Evolutionary conservation across 257 asterid species (phyloP).

Genomic region (Solanum microdontum): DNA sequence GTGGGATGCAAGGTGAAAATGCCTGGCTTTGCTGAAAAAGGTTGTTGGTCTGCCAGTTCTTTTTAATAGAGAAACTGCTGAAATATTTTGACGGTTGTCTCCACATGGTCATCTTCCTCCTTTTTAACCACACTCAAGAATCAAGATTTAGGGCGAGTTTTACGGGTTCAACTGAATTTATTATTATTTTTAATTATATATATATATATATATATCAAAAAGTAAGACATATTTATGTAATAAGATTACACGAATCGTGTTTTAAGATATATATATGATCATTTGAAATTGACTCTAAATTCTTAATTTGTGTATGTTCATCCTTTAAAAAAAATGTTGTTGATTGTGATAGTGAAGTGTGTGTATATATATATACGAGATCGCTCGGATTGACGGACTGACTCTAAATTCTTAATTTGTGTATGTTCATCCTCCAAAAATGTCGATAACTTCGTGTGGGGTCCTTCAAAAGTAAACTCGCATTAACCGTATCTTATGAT

Average conservation of each 20-base stretch:
- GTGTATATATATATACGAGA: too few species aligned
- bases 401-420: neutral
- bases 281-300: neutral
- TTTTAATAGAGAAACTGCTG: constrained; percentile 7
- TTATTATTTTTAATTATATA: neutral
- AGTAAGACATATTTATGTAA: neutral
- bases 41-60: constrained; percentile 3
- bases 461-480: neutral
- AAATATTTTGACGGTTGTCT: constrained; percentile 9
- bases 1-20: constrained; percentile 16
- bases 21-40: constrained; percentile 54
- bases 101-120: constrained; percentile 28
- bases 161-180: neutral
- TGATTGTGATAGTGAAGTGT: too few species aligned
- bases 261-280: neutral
- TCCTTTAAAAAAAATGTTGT: too few species aligned
- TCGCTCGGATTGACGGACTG: too few species aligned
- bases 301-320: too few species aligned
- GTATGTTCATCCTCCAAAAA: neutral
- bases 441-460: neutral
- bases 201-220: neutral
- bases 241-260: neutral
- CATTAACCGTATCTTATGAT: neutral
- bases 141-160: neutral
- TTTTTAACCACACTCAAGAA: neutral